Conservation (phyloP, 192 early-diverging fungal genomes). For the Coemansia brasiliensis region DNA sequence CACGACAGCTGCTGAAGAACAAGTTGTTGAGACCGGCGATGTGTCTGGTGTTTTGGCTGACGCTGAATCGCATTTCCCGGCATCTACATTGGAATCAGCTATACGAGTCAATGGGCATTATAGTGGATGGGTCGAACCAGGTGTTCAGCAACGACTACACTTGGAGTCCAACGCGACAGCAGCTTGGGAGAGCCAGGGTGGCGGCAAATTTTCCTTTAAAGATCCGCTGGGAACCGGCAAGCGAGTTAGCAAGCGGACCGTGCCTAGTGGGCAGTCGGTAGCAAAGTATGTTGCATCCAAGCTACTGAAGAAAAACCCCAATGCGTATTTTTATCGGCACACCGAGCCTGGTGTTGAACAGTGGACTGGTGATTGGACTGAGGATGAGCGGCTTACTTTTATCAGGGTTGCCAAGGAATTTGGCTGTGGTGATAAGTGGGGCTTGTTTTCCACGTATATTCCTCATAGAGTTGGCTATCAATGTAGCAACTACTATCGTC, state of each 20-base stretch:
- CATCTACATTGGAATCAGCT: constrained; percentile 49
- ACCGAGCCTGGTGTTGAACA: constrained; percentile 74
- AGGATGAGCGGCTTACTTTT: constrained; percentile 62
- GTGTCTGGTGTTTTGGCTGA: constrained; percentile 32
- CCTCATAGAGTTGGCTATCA: constrained; percentile 54
- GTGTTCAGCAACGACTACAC: constrained; percentile 59
- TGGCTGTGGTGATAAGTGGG: constrained; percentile 57
- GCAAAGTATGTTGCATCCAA: constrained; percentile 60
- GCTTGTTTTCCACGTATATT: constrained; percentile 38
- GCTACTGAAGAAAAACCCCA: constrained; percentile 74
- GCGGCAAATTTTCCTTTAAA: constrained; percentile 69
- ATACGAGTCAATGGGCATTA: constrained; percentile 66
- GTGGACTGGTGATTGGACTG: constrained; percentile 75
- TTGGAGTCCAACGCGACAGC: constrained; percentile 61
- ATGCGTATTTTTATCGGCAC: constrained; percentile 76
- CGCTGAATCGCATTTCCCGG: constrained; percentile 60
- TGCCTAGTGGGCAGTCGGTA: constrained; percentile 42
- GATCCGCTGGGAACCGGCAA: constrained; percentile 62
- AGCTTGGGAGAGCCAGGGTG: constrained; percentile 76
- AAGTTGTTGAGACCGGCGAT: constrained; percentile 40
- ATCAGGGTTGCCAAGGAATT: constrained; percentile 46
- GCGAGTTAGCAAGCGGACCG: constrained; percentile 21
- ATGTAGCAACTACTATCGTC: constrained; percentile 57
- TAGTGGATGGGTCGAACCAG: constrained; percentile 63
- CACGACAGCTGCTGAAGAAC: constrained; percentile 24